Conservation (phyloP, 768 basidiomycete species). For the Paxillus ammoniavirescens region DNA sequence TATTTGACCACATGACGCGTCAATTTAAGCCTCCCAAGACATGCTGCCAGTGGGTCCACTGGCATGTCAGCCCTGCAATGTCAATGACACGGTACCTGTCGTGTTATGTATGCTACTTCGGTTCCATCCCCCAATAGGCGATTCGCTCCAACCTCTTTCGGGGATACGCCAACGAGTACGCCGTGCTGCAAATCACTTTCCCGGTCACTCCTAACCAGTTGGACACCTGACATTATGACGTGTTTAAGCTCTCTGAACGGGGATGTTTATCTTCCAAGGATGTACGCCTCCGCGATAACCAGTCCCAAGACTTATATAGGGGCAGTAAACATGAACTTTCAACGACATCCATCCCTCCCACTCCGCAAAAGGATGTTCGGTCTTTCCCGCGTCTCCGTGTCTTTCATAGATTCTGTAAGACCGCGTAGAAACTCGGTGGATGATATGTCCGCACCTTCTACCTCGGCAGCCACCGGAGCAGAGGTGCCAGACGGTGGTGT, state of each 20-base stretch:
- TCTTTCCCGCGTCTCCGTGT: not conserved
- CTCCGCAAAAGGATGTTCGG: not conserved
- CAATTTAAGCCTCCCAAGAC: not conserved
- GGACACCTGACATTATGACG: not conserved
- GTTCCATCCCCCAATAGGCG: not conserved
- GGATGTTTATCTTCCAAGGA: not conserved
- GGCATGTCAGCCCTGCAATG: not conserved
- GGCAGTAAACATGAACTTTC: no score
- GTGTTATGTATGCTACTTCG: not conserved
- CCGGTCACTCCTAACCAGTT: not conserved
- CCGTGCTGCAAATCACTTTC: not conserved
- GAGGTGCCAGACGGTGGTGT: constrained; percentile 8
- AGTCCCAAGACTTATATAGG: not conserved
- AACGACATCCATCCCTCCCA: not conserved
- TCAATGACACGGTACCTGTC: not conserved
- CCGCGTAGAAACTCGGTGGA: not conserved
- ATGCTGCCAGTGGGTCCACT: not conserved
- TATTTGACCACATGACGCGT: not conserved
- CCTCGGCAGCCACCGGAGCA: not conserved
- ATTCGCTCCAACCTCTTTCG: not conserved
- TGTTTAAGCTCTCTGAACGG: not conserved
- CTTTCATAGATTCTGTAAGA: not conserved
- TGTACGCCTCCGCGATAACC: not conserved
- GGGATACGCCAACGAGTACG: no score
- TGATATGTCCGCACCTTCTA: not conserved